Base-by-base conservation (phyloP, 164 flowering plant species). In the Nymphaea colorata region DNA sequence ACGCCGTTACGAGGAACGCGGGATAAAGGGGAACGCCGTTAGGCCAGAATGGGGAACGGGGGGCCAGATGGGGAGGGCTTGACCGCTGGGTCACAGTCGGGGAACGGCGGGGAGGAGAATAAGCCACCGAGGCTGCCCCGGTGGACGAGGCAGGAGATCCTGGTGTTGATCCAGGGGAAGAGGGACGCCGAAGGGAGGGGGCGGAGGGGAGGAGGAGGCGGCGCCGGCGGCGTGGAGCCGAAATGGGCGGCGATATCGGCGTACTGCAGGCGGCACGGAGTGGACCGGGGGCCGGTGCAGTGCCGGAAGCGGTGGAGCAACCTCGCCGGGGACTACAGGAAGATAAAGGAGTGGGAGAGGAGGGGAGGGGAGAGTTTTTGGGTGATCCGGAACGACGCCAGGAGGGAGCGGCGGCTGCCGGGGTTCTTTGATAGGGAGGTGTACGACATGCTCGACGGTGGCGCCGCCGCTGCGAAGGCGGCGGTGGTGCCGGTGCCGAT, bases 231-330 rank as follows among this genome's bases (percentile, higher is more conserved):
- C 62, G 45, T 78, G 5, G 99, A 95, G 72, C 94, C 97, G 42
- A 95, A 95, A 74, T 95, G 99, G 99, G 91, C 86, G 1, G 77
- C 91, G 16, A 90, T 95, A 0, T 89, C 99, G 2, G 79, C 94
- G 3, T 90, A 87, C 77, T 95, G 99, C 67, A 81, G 74, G 61
- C 71, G 79, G 51, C 89, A 89, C 47, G 99, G 99, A 3, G 97
- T 89, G 66, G 86, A 83, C 81, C 77, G 97, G 41, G 95, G 91
- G 14, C 87, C 97, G 25, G 90, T 89, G 5, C 98, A 94, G 83
- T 94, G 98, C 78, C 82, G 97, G 69, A 94, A 94, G 73, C 53
- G 98, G 68, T 94, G 97, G 97, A 87, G 98, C 76, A 94, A 94
- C 65, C 74, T 94, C 51, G 83, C 89, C 17, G 94, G 97, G 0